Evolutionary conservation across 192 early-diverging fungal genomes (phyloP).

Genomic region (Gryganskiella cystojenkinii): DNA sequence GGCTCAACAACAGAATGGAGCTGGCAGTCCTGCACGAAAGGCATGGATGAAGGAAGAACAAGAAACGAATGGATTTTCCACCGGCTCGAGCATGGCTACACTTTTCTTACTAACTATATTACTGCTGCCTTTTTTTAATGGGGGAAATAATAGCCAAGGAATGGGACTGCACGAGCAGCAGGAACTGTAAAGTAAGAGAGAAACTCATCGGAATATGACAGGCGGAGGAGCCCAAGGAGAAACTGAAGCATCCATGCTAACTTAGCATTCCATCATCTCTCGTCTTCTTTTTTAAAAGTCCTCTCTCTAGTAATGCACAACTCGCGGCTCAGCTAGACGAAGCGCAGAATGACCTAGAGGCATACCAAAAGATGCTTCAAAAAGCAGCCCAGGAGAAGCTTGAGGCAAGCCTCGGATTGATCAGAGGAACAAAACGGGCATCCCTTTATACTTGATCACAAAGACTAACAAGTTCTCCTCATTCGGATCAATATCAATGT

Average conservation of each 20-base stretch:
- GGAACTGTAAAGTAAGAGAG: constrained; percentile 22
- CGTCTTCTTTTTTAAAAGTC: constrained; percentile 8
- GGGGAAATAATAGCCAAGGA: no score
- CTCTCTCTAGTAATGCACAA: constrained; percentile 45
- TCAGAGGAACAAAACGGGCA: background rate
- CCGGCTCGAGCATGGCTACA: background rate
- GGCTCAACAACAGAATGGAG: background rate
- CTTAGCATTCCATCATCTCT: background rate
- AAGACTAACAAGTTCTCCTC: background rate
- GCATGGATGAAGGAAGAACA: constrained; percentile 16
- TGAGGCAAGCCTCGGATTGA: constrained; percentile 21
- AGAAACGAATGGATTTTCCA: background rate
- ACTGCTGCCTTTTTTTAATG: background rate
- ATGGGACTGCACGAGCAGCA: constrained; percentile 4
- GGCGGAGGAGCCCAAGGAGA: no score
- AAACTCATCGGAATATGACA: background rate
- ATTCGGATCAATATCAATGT: background rate
- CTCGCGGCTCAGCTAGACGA: constrained; percentile 43
- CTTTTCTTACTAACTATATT: no score
- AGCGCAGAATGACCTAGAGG: constrained; percentile 37
- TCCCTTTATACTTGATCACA: background rate
- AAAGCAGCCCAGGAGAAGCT: constrained; percentile 41
- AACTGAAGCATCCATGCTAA: no score
- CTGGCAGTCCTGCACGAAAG: constrained; percentile 30
- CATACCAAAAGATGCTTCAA: constrained; percentile 42